Conservation (phyloP, 169 alveolate species). For the Eimeria sp. region DNA sequence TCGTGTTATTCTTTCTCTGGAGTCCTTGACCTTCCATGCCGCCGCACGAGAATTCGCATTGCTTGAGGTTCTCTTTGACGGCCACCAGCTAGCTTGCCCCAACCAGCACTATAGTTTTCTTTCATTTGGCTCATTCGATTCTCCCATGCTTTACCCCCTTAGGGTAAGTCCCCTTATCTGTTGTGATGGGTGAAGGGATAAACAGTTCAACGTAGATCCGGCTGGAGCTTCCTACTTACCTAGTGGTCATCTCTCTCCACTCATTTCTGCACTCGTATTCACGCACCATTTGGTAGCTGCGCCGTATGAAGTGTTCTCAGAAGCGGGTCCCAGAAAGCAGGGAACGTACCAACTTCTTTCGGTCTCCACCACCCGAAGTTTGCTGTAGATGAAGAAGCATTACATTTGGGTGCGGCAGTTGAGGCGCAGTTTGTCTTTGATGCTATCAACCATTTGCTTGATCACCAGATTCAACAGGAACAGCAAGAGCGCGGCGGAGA, state of each 20-base stretch:
- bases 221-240: background rate
- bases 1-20: background rate
- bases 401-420: slow-evolving; percentile 76
- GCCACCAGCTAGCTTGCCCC: background rate
- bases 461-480: slow-evolving; percentile 20
- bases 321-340: slow-evolving; percentile 70
- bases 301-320: slow-evolving; percentile 22
- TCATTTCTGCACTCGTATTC: background rate
- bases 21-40: background rate
- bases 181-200: background rate
- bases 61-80: background rate
- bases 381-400: slow-evolving; percentile 82
- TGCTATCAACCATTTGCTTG: slow-evolving; percentile 48
- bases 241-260: background rate
- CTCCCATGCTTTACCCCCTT: background rate
- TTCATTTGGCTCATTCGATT: background rate
- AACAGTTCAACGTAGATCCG: background rate
- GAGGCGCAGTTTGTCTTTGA: slow-evolving; percentile 70
- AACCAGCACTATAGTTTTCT: background rate
- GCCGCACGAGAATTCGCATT: background rate
- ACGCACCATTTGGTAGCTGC: background rate
- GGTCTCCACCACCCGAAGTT: slow-evolving; percentile 77
- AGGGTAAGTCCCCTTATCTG: background rate
- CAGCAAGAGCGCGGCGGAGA: background rate
- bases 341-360: slow-evolving; percentile 67